A percentile compares a stretch with the other conserved stretches of the same genome.
Evolutionary conservation across 306 rosid genomes (phyloP).

Genomic region (Lotus japonicus): DNA sequence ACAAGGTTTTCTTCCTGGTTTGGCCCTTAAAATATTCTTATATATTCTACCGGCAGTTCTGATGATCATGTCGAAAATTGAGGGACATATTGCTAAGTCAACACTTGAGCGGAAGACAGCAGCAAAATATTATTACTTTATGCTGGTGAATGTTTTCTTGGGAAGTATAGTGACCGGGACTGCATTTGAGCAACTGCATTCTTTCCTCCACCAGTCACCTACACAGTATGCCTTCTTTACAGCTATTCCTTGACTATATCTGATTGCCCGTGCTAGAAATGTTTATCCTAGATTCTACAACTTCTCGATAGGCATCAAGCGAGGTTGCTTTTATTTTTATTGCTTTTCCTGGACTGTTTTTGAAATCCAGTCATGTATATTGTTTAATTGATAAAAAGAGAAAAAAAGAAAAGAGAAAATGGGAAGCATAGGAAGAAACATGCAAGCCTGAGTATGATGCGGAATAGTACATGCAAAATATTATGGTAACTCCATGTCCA

Average conservation of each 20-base stretch:
- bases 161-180: slow-evolving; percentile 97
- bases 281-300: background rate
- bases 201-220: slow-evolving; percentile 92
- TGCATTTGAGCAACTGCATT: slow-evolving; percentile 82
- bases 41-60: slow-evolving; percentile 86
- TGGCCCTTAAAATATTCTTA: slow-evolving; percentile 90
- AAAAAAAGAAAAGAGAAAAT: too few species aligned
- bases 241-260: slow-evolving; percentile 1
- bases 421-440: too few species aligned
- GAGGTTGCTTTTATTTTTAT: background rate
- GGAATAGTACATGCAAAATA: too few species aligned
- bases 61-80: slow-evolving; percentile 91
- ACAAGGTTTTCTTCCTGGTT: slow-evolving; percentile 98
- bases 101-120: slow-evolving; percentile 70
- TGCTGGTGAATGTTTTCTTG: slow-evolving; percentile 94
- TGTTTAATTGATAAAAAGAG: too few species aligned
- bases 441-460: too few species aligned
- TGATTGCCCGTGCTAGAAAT: background rate
- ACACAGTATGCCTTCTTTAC: slow-evolving; percentile 54
- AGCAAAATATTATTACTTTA: slow-evolving; percentile 84
- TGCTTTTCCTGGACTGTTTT: background rate
- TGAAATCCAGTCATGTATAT: background rate
- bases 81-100: slow-evolving; percentile 84
- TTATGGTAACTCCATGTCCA: too few species aligned
- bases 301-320: background rate